A percentile compares a stretch with the other conserved stretches of the same genome.
phyloP scores from a whole-genome alignment of 306 rosid genomes.

The Glycyrrhiza uralensis region DNA sequence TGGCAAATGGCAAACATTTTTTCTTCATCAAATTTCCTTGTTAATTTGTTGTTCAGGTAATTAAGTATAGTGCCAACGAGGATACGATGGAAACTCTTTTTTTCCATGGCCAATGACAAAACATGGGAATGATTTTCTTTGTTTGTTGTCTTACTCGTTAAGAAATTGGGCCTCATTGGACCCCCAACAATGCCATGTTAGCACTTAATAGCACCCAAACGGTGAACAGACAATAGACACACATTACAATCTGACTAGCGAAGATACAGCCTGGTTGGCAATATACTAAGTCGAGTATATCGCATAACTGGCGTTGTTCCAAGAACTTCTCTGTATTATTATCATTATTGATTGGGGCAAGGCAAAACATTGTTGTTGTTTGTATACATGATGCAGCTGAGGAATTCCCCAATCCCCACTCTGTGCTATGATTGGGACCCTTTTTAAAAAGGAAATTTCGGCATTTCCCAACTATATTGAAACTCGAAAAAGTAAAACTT shows the following conservation, averaged over 20 bases:
- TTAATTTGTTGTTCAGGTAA: not conserved
- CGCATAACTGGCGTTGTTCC: not conserved
- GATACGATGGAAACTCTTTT: not conserved
- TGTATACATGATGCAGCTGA: not conserved
- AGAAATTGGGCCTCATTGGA: not conserved
- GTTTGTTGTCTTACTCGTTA: not conserved
- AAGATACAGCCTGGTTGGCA: not conserved
- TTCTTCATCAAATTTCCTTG: not conserved
- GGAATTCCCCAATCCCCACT: conserved; percentile 2
- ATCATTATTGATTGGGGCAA: not conserved
- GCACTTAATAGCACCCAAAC: not conserved
- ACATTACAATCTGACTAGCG: not conserved
- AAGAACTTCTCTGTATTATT: not conserved
- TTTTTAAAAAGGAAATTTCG: not conserved
- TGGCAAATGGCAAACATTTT: no score
- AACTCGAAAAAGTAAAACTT: not conserved
- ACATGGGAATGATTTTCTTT: not conserved
- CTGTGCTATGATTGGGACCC: not conserved
- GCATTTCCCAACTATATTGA: conserved; percentile 12
- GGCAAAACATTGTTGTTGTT: conserved; percentile 1
- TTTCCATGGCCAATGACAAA: not conserved
- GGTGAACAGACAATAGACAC: not conserved
- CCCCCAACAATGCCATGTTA: not conserved
- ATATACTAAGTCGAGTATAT: not conserved
- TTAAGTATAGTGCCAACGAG: no score